These are phyloP conservation scores for Cyberlindnera mrakii DNA, from an alignment of 805 yeast species.

Conservation along the genomic window DNA sequence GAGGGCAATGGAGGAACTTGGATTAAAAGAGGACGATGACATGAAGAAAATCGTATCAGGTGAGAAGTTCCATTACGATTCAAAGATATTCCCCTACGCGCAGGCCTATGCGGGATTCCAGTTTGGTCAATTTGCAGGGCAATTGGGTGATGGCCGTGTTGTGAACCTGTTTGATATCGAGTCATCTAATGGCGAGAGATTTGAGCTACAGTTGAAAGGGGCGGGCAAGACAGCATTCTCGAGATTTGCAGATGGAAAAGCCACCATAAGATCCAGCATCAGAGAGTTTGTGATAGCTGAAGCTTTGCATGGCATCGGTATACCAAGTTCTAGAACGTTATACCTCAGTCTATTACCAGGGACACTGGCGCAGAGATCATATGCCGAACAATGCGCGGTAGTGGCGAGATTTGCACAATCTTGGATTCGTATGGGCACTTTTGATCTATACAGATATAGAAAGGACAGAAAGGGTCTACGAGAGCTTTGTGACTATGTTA, in stretches of 20 bases:
- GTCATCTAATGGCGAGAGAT: slow-evolving; percentile 34
- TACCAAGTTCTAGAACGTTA: slow-evolving; percentile 83
- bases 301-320: slow-evolving; percentile 69
- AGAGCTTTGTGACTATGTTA: slow-evolving; percentile 63
- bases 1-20: slow-evolving; percentile 56
- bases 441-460: slow-evolving; percentile 74
- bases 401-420: slow-evolving; percentile 77
- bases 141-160: slow-evolving; percentile 93
- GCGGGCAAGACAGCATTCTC: slow-evolving; percentile 89
- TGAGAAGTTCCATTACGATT: slow-evolving; percentile 34
- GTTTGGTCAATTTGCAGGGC: slow-evolving; percentile 96
- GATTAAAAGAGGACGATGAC: slow-evolving; percentile 40
- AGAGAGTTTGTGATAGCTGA: slow-evolving; percentile 87
- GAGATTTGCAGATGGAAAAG: slow-evolving; percentile 95
- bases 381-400: slow-evolving; percentile 76
- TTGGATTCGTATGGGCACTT: slow-evolving; percentile 87
- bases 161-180: slow-evolving; percentile 70
- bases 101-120: slow-evolving; percentile 96
- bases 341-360: slow-evolving; percentile 67
- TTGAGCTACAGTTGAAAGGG: slow-evolving; percentile 81
- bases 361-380: slow-evolving; percentile 67
- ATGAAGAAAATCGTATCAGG: slow-evolving; percentile 62
- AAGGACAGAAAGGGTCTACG: slow-evolving; percentile 61
- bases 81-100: slow-evolving; percentile 67
- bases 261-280: slow-evolving; percentile 80